A percentile compares a stretch with the other conserved stretches of the same genome.
phyloP scores from a whole-genome alignment of 176 grass and related monocot genomes.

The Musa schizocarpa region DNA sequence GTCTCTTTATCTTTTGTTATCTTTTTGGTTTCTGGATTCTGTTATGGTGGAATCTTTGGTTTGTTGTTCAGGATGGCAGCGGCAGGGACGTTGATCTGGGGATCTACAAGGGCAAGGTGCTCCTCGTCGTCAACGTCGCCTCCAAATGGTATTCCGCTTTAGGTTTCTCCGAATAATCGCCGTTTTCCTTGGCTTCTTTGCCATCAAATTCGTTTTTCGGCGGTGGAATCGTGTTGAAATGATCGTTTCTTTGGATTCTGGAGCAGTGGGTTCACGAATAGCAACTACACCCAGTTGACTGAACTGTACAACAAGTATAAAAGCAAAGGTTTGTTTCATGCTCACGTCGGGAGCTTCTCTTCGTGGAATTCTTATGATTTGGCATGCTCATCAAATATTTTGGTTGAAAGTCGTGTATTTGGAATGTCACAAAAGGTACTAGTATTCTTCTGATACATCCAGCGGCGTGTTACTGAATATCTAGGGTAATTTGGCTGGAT shows the following conservation, averaged over 20 bases:
- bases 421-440: not conserved
- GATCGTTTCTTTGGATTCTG: not conserved
- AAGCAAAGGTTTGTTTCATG: constrained; percentile 50
- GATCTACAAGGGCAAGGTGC: constrained; percentile 78
- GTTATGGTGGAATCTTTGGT: not conserved
- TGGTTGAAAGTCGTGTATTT: not conserved
- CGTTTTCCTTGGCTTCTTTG: not conserved
- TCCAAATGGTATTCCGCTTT: constrained; percentile 66
- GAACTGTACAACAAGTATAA: constrained; percentile 81
- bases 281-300: constrained; percentile 76
- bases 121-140: constrained; percentile 87
- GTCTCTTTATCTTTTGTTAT: constrained; percentile 1
- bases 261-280: constrained; percentile 78
- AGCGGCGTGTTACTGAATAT: not conserved
- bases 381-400: not conserved
- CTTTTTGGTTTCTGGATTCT: not conserved
- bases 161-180: not conserved
- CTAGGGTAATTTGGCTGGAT: not conserved
- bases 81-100: constrained; percentile 64
- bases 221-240: not conserved
- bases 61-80: constrained; percentile 55
- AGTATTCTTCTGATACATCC: not conserved
- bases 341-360: not conserved
- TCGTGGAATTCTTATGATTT: constrained; percentile 7
- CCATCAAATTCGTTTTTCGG: not conserved